A percentile compares a stretch with the other conserved stretches of the same genome.
Evolutionary conservation across 371 early-diverging fungal species (phyloP).

Genomic region (Hamiltosporidium magnivora): DNA sequence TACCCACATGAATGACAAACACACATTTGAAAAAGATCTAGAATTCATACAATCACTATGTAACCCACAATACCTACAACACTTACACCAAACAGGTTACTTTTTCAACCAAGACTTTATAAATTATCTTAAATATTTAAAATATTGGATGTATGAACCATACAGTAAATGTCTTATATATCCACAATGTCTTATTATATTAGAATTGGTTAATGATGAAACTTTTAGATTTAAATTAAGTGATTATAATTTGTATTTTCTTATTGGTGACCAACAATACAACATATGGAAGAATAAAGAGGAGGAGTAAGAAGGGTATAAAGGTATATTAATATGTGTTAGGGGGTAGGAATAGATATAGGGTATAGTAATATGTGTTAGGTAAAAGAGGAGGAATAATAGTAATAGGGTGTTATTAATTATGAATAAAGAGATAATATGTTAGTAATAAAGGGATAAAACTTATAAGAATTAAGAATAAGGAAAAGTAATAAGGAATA

Average conservation of each 20-base stretch:
- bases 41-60: constrained; percentile 56
- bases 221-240: background rate
- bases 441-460: too few relatives aligned
- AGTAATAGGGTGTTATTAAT: too few relatives aligned
- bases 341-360: too few relatives aligned
- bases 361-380: too few relatives aligned
- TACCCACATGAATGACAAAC: too few relatives aligned
- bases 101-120: constrained; percentile 44
- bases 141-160: constrained; percentile 44
- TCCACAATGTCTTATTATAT: constrained; percentile 50
- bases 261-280: background rate
- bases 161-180: constrained; percentile 47
- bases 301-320: too few relatives aligned
- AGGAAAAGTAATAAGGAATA: too few relatives aligned
- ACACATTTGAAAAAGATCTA: constrained; percentile 49
- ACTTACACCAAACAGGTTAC: constrained; percentile 47
- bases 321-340: too few relatives aligned
- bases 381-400: too few relatives aligned
- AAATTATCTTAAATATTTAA: constrained; percentile 42
- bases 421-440: too few relatives aligned
- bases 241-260: background rate
- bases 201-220: constrained; percentile 34
- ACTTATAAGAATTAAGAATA: too few relatives aligned
- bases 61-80: constrained; percentile 54
- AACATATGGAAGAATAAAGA: too few relatives aligned